Conservation (phyloP, 2,329 filamentous ascomycete species). For the Alternaria tenuissima region DNA sequence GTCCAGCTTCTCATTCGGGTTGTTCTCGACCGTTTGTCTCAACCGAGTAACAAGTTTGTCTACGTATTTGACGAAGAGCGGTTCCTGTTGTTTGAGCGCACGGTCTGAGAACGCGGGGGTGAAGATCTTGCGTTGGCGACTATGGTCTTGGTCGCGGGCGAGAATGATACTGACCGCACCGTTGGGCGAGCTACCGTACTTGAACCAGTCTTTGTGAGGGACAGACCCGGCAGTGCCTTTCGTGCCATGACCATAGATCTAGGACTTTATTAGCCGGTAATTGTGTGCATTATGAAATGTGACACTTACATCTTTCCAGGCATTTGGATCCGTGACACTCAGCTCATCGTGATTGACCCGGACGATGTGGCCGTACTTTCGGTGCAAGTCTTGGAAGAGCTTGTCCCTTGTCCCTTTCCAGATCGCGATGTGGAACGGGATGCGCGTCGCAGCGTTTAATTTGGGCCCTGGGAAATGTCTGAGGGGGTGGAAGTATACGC, state of each 20-base stretch:
- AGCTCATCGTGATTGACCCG: conserved; percentile 53
- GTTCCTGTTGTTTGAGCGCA: conserved; percentile 53
- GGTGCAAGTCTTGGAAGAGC: conserved; percentile 43
- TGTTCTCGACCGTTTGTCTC: conserved; percentile 35
- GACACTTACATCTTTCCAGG: conserved; percentile 40
- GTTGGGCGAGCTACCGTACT: conserved; percentile 31
- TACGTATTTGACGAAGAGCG: conserved; percentile 52
- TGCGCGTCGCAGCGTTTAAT: conserved; percentile 44
- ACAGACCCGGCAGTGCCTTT: conserved; percentile 25
- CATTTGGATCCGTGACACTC: conserved; percentile 50
- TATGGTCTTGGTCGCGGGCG: conserved; percentile 48
- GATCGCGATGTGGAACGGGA: conserved; percentile 41
- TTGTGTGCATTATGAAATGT: not conserved
- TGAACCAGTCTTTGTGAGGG: conserved; percentile 37
- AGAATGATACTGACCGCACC: conserved; percentile 41
- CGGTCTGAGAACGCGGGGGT: conserved; percentile 54
- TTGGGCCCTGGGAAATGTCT: conserved; percentile 56
- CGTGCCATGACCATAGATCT: conserved; percentile 38
- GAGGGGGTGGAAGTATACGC: conserved; percentile 48
- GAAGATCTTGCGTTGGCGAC: conserved; percentile 51
- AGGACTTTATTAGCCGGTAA: not conserved
- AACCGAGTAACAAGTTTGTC: conserved; percentile 52
- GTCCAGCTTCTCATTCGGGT: conserved; percentile 42
- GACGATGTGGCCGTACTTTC: conserved; percentile 54
- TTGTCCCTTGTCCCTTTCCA: conserved; percentile 34